Percentiles rank a stretch among this genome's conserved stretches.
Evolutionary conservation across 1,284 basidiomycete species (phyloP).

Genomic region (Caloboletus inedulis): DNA sequence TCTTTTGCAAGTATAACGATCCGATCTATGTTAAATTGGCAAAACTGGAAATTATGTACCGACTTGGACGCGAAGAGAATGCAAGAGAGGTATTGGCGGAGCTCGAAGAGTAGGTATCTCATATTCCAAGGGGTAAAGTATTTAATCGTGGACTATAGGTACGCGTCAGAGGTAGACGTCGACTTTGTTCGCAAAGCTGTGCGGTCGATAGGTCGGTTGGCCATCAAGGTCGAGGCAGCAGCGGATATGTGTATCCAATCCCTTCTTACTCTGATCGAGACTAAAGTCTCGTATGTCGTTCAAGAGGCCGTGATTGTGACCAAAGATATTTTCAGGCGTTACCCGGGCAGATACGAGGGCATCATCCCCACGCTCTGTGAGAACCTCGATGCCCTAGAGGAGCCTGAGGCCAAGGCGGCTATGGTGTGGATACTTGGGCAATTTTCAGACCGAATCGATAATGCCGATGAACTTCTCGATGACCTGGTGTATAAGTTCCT

Average conservation of each 20-base stretch:
- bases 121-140: neutral
- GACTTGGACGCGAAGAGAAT: slow-evolving; percentile 88
- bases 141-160: slow-evolving; percentile 47
- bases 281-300: slow-evolving; percentile 94
- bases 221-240: slow-evolving; percentile 93
- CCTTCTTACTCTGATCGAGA: slow-evolving; percentile 86
- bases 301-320: slow-evolving; percentile 98
- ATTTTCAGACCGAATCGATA: slow-evolving; percentile 95
- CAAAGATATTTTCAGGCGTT: slow-evolving; percentile 97
- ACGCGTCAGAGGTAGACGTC: slow-evolving; percentile 96
- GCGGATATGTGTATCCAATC: slow-evolving; percentile 90
- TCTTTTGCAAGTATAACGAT: slow-evolving; percentile 99
- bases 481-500: slow-evolving; percentile 90
- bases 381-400: slow-evolving; percentile 89
- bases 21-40: slow-evolving; percentile 99
- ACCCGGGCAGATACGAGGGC: slow-evolving; percentile 95
- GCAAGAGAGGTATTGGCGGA: slow-evolving; percentile 90
- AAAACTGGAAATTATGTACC: slow-evolving; percentile 98
- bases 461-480: slow-evolving; percentile 92
- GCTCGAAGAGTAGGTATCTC: slow-evolving; percentile 78
- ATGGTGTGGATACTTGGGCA: slow-evolving; percentile 99
- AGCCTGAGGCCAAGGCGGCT: slow-evolving; percentile 94
- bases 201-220: slow-evolving; percentile 91
- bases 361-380: slow-evolving; percentile 92
- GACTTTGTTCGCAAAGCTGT: slow-evolving; percentile 99